These are phyloP conservation scores for Beauveria sp. DNA, from an alignment of 2,329 filamentous ascomycete genomes.

Conservation along the genomic window DNA sequence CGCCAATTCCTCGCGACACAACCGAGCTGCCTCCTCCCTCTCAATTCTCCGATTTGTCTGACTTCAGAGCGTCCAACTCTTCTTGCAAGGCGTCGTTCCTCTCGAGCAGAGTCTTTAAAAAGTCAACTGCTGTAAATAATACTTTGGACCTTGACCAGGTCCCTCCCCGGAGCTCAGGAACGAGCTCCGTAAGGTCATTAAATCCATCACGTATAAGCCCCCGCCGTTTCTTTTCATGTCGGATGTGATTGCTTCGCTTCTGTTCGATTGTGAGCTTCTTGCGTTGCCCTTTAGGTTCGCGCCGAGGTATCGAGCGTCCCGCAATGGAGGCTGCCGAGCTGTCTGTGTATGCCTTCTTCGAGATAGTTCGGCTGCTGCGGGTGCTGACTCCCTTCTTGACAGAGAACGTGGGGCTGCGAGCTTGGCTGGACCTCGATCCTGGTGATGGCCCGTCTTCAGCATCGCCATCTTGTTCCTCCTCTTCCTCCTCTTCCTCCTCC, in stretches of 20 bases:
- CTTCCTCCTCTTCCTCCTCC: neutral
- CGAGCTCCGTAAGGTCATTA: slow-evolving; percentile 7
- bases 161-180: slow-evolving; percentile 6
- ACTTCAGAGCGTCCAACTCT: neutral
- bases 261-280: slow-evolving; percentile 10
- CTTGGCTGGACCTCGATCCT: neutral
- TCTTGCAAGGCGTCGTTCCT: neutral
- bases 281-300: neutral
- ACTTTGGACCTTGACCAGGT: slow-evolving; percentile 9
- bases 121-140: slow-evolving; percentile 5
- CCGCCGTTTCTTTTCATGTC: slow-evolving; percentile 10
- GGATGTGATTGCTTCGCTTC: slow-evolving; percentile 11
- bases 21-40: too few relatives aligned
- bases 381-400: neutral
- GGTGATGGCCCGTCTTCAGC: neutral
- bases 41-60: neutral
- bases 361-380: neutral
- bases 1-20: too few relatives aligned
- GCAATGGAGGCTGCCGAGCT: neutral
- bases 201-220: slow-evolving; percentile 7
- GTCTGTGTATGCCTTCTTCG: neutral
- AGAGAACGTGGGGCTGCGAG: neutral
- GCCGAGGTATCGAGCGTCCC: neutral
- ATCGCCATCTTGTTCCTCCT: neutral
- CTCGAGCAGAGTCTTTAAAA: neutral